phyloP scores from a whole-genome alignment of 1,284 basidiomycete genomes.

The Termitomyces sp. region DNA sequence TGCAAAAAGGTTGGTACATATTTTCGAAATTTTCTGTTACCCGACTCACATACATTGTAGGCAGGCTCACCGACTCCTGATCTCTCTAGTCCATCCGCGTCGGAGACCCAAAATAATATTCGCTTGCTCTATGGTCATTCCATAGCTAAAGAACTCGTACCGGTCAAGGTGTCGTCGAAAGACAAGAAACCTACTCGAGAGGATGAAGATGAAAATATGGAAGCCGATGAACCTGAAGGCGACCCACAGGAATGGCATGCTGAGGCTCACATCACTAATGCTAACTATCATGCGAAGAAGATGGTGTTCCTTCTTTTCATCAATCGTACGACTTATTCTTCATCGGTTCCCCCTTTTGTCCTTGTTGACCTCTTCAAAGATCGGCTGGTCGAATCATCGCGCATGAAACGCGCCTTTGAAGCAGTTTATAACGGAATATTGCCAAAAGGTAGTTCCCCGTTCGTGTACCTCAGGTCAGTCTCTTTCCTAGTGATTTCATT shows the following conservation, averaged over 20 bases:
- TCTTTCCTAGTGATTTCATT: background rate
- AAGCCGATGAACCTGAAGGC: slow-evolving; percentile 20
- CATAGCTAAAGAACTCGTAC: slow-evolving; percentile 79
- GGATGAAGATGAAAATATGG: slow-evolving; percentile 22
- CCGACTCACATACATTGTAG: slow-evolving; percentile 32
- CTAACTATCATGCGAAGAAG: slow-evolving; percentile 89
- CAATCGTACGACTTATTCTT: slow-evolving; percentile 62
- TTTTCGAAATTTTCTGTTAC: background rate
- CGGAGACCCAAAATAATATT: slow-evolving; percentile 70
- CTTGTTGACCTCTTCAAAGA: slow-evolving; percentile 43
- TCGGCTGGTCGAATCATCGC: slow-evolving; percentile 86
- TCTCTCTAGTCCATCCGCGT: slow-evolving; percentile 74
- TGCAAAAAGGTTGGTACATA: slow-evolving; percentile 77
- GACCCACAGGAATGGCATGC: slow-evolving; percentile 56
- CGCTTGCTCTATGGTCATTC: slow-evolving; percentile 78
- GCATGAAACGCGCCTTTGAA: slow-evolving; percentile 87
- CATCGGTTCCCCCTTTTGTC: background rate
- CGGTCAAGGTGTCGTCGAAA: slow-evolving; percentile 40
- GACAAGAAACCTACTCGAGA: slow-evolving; percentile 13
- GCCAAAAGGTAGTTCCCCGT: slow-evolving; percentile 90
- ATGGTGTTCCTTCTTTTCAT: slow-evolving; percentile 91
- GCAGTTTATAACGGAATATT: slow-evolving; percentile 80
- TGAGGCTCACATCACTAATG: slow-evolving; percentile 78
- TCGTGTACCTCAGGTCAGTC: slow-evolving; percentile 83
- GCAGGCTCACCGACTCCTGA: slow-evolving; percentile 72